Conservation (phyloP, 148 eudicot genomes). For the Silene conica region DNA sequence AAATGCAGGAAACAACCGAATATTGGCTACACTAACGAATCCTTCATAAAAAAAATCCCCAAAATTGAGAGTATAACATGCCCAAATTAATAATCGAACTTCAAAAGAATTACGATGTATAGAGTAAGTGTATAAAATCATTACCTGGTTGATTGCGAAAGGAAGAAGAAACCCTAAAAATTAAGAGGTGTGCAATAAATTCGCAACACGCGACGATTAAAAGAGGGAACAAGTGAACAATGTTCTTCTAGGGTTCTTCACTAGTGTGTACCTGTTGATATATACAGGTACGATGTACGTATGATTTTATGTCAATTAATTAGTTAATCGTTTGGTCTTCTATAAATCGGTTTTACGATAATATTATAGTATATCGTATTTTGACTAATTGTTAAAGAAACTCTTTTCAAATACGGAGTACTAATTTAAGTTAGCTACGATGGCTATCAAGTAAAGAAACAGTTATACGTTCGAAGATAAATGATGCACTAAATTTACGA, state of each 20-base stretch:
- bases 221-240: not conserved
- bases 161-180: not conserved
- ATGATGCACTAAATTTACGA: no score
- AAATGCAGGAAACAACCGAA: not conserved
- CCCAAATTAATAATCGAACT: not conserved
- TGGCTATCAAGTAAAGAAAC: no score
- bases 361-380: no score
- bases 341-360: no score
- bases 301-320: no score
- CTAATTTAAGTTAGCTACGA: no score
- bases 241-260: not conserved
- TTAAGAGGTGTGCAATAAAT: not conserved
- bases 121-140: not conserved
- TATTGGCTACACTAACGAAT: not conserved
- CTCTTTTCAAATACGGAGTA: no score
- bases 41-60: not conserved
- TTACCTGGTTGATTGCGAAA: conserved; percentile 4
- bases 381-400: no score
- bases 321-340: no score
- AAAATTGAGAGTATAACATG: not conserved
- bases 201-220: not conserved
- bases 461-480: no score
- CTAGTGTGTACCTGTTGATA: not conserved
- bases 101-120: not conserved
- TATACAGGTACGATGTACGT: no score